These are phyloP conservation scores for Pseudonectria foliicola DNA, from an alignment of 2,329 filamentous ascomycete genomes.

Conservation along the genomic window DNA sequence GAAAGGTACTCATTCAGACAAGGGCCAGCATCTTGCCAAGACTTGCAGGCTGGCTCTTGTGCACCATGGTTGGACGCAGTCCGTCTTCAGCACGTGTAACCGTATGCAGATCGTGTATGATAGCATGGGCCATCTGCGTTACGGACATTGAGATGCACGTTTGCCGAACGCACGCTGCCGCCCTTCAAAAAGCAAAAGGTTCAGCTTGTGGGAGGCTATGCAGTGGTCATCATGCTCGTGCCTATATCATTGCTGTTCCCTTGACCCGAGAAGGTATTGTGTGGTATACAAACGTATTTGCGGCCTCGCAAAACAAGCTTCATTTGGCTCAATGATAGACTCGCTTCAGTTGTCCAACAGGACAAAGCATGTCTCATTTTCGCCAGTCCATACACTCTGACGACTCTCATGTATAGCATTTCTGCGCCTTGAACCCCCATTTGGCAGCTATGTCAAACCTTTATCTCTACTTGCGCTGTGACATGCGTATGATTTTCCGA, in stretches of 20 bases:
- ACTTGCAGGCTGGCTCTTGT: background rate
- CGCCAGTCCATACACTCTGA: too few relatives aligned
- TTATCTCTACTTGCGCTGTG: too few relatives aligned
- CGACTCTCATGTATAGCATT: too few relatives aligned
- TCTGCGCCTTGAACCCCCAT: too few relatives aligned
- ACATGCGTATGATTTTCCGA: too few relatives aligned
- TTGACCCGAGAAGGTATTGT: conserved; percentile 4
- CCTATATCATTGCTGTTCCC: conserved; percentile 8
- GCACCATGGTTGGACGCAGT: conserved; percentile 5
- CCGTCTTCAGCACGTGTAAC: conserved; percentile 12
- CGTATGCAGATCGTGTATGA: conserved; percentile 17
- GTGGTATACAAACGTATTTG: background rate
- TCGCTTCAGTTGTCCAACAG: too few relatives aligned
- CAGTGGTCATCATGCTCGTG: background rate
- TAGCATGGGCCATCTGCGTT: conserved; percentile 14
- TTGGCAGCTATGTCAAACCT: too few relatives aligned
- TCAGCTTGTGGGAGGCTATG: conserved; percentile 5
- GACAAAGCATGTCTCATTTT: too few relatives aligned
- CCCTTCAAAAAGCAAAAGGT: conserved; percentile 10
- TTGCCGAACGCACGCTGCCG: conserved; percentile 15
- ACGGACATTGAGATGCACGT: conserved; percentile 11
- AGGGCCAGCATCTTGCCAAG: too few relatives aligned
- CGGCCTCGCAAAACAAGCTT: too few relatives aligned
- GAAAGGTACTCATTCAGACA: too few relatives aligned
- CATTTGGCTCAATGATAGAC: too few relatives aligned